Evolutionary conservation across 2,329 filamentous ascomycete genomes (phyloP), one percentile per base, ranked within the genome.

Genomic region (Cytospora schulzeri): DNA sequence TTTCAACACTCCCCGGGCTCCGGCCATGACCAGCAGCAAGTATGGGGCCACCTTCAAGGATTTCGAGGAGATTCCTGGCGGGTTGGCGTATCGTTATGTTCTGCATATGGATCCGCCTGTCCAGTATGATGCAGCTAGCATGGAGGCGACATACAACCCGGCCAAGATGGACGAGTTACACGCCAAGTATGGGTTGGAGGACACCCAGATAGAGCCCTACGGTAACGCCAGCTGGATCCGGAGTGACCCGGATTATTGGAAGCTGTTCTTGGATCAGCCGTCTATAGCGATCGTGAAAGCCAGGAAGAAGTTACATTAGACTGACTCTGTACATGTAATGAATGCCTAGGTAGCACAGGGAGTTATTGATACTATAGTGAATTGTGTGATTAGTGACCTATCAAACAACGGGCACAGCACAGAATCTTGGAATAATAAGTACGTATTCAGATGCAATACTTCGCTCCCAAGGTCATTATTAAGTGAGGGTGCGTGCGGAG

Each of bases 71-170:
- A 51, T 66, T 5, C 56, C 64, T 14, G 60, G 60, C 2, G 64
- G 64, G 2, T 51, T 66, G 64, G 51, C 61, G 4, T 66, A 63
- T 29, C 64, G 64, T 9, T 65, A 63, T 12, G 48, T 55, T 5
- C 19, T 66, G 28, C 52, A 62, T 17, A 51, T 63, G 24, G 26
- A 56, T 12, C 64, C 60, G 2, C 64, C 60, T 12, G 60, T 62
- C 22, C 26, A 38, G 22, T 66, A 59, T 14, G 64, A 66, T 35
- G 55, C 55, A 8, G 60, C 64, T 12, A 59, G 50, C 38, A 66
- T 66, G 64, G 60, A 66, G 52, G 64, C 45, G n/a, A 66, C 64
- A 4, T 62, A 66, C 29, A 51, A 66, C 28, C 64, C 64, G 51
- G 35, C 55, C 15, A 62, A 52, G n/a, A 31, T 63, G 14, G 29